Evolutionary conservation across 768 basidiomycete species (phyloP).

Genomic region (Pholiota molesta): DNA sequence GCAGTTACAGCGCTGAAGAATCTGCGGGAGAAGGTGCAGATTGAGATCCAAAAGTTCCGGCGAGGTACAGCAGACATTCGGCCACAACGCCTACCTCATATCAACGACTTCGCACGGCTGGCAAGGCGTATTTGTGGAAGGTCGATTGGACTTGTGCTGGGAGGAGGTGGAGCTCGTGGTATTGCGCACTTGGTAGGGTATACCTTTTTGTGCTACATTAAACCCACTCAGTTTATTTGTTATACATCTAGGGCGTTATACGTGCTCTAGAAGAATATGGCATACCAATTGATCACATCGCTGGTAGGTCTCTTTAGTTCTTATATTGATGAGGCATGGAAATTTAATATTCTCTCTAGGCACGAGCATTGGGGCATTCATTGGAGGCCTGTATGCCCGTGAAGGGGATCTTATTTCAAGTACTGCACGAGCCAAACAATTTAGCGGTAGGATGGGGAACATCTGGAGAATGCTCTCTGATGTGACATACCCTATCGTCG

Average conservation of each 20-base stretch:
- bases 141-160: conserved; percentile 91
- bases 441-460: conserved; percentile 89
- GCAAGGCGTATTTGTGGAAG: conserved; percentile 91
- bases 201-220: conserved; percentile 11
- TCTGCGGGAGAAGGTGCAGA: conserved; percentile 91
- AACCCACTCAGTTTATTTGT: not conserved
- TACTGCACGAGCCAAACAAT: conserved; percentile 86
- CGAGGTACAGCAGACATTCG: conserved; percentile 61
- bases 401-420: conserved; percentile 91
- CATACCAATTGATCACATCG: conserved; percentile 93
- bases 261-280: conserved; percentile 90
- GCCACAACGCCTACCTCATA: conserved; percentile 78
- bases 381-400: conserved; percentile 93
- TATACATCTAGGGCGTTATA: conserved; percentile 74
- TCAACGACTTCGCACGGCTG: conserved; percentile 90
- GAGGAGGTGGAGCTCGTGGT: conserved; percentile 95
- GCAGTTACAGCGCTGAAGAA: conserved; percentile 89
- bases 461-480: conserved; percentile 94
- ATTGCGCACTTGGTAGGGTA: conserved; percentile 42
- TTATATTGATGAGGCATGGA: not conserved
- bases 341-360: conserved; percentile 35
- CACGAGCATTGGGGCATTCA: conserved; percentile 90
- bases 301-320: conserved; percentile 47
- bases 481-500: conserved; percentile 89
- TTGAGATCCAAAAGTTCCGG: conserved; percentile 85